phyloP scores from a whole-genome alignment of 257 asterid species.

The Paraleonurus japonicus region DNA sequence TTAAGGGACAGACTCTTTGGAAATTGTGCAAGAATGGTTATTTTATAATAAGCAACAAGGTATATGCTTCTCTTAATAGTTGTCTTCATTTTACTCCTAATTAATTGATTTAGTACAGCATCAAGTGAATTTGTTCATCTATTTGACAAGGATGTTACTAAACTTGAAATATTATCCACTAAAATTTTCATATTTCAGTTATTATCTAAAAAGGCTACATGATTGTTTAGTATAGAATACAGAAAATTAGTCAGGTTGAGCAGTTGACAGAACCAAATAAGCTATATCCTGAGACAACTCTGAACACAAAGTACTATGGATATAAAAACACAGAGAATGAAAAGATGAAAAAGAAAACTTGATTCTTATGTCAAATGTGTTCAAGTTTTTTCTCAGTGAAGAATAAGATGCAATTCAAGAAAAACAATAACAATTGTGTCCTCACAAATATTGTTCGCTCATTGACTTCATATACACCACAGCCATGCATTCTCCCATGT shows the following conservation, averaged over 20 bases:
- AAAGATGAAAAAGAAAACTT: neutral
- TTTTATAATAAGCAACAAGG: slow-evolving; percentile 11
- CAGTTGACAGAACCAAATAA: slow-evolving; percentile 8
- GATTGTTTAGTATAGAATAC: neutral
- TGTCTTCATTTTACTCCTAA: neutral
- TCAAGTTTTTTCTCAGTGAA: neutral
- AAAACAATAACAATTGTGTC: slow-evolving; percentile 22
- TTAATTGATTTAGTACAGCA: neutral
- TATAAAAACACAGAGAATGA: slow-evolving; percentile 1
- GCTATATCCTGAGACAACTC: neutral
- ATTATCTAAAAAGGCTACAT: neutral
- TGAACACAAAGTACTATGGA: neutral
- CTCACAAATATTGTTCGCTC: slow-evolving; percentile 76
- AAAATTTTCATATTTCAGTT: neutral
- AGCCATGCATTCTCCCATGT: slow-evolving; percentile 98
- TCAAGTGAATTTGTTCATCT: neutral
- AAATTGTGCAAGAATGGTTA: neutral
- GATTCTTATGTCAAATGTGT: neutral
- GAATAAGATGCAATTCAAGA: slow-evolving; percentile 15
- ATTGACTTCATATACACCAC: slow-evolving; percentile 93
- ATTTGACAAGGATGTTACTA: neutral
- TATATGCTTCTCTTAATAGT: neutral
- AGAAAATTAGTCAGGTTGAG: neutral
- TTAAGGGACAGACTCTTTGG: neutral
- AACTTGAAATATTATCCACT: neutral